A percentile compares a stretch with the other conserved stretches of the same genome.
Conservation (phyloP, 805 yeast species). For the Isabelozyma heimii region DNA sequence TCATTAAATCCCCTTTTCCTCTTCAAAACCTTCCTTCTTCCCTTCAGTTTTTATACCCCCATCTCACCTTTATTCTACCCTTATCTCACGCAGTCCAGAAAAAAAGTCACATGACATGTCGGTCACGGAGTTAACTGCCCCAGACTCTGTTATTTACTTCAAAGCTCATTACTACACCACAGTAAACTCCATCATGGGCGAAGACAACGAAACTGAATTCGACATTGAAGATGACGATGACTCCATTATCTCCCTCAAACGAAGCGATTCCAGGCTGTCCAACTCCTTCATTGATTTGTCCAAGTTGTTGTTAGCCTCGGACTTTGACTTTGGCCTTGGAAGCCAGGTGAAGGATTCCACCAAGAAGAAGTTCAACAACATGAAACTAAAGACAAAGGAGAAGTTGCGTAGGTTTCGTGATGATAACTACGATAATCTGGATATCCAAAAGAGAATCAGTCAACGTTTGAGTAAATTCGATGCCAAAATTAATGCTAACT, state of each 20-base stretch:
- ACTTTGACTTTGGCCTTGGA: conserved; percentile 39
- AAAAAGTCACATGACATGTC: background rate
- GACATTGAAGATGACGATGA: background rate
- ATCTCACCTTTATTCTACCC: background rate
- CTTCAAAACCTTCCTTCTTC: background rate
- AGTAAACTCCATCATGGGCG: background rate
- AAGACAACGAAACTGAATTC: background rate
- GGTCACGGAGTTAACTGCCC: background rate
- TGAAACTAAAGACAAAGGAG: conserved; percentile 34
- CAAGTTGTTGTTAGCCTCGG: conserved; percentile 36
- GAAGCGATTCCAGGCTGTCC: conserved; percentile 25
- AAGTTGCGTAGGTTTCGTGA: conserved; percentile 24
- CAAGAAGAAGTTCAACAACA: conserved; percentile 29
- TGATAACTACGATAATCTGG: conserved; percentile 22
- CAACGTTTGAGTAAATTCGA: conserved; percentile 33
- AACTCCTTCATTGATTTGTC: conserved; percentile 34
- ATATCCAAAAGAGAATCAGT: conserved; percentile 31
- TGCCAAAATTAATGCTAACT: conserved; percentile 28
- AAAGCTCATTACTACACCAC: background rate
- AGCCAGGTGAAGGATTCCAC: conserved; percentile 36
- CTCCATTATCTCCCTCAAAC: background rate
- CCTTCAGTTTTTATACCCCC: background rate
- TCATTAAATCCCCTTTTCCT: background rate
- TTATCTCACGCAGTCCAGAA: background rate
- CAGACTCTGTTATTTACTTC: background rate